These are phyloP conservation scores for Porpolomopsis calyptriformis DNA, from an alignment of 768 basidiomycete species.

Conservation along the genomic window DNA sequence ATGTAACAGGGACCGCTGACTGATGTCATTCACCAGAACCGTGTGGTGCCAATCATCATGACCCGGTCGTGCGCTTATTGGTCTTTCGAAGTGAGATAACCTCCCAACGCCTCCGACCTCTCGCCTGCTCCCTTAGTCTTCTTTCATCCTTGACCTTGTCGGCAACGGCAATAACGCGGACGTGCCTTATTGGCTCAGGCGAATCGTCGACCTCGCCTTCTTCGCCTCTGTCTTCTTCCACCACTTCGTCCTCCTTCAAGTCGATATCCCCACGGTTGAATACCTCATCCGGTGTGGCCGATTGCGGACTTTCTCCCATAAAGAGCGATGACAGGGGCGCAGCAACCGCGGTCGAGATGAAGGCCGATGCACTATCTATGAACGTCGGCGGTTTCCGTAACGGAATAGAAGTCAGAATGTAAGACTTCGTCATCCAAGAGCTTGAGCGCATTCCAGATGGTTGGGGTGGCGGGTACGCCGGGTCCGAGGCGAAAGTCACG, in stretches of 20 bases:
- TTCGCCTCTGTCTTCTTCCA: slow-evolving; percentile 70
- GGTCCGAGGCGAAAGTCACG: slow-evolving; percentile 52
- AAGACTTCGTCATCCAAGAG: slow-evolving; percentile 49
- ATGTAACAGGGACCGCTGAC: too few relatives aligned
- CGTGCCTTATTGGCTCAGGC: slow-evolving; percentile 40
- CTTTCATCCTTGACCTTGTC: slow-evolving; percentile 26
- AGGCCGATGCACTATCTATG: slow-evolving; percentile 59
- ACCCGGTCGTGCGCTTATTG: background rate
- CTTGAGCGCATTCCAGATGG: slow-evolving; percentile 22
- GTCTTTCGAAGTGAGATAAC: slow-evolving; percentile 26
- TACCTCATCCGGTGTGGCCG: slow-evolving; percentile 56
- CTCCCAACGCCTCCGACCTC: slow-evolving; percentile 29
- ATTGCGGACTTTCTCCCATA: slow-evolving; percentile 26
- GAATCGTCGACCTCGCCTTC: slow-evolving; percentile 75
- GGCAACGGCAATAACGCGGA: slow-evolving; percentile 43
- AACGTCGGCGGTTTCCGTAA: slow-evolving; percentile 56
- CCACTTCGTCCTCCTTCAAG: slow-evolving; percentile 62
- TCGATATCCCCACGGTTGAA: slow-evolving; percentile 54
- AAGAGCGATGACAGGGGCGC: slow-evolving; percentile 44
- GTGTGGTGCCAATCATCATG: background rate
- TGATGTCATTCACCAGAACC: too few relatives aligned
- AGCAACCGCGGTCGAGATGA: slow-evolving; percentile 51
- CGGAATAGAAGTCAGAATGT: slow-evolving; percentile 58
- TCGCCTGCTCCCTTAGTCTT: slow-evolving; percentile 23
- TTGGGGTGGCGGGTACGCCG: slow-evolving; percentile 41